phyloP scores from a whole-genome alignment of 805 yeast genomes.

The Candida morakotiae region DNA sequence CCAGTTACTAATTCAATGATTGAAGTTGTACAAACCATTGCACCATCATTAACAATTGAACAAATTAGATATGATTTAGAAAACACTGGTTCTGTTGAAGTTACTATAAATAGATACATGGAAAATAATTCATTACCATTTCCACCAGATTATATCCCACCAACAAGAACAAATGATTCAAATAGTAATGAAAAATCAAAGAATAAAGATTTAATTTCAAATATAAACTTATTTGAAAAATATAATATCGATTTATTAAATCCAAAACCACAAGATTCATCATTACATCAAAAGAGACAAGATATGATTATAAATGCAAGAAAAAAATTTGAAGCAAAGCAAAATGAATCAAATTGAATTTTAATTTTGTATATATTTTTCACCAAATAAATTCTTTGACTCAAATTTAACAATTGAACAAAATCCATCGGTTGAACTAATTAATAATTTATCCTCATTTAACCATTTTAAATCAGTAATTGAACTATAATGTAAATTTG shows the following conservation, averaged over 20 bases:
- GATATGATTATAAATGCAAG: slow-evolving; percentile 42
- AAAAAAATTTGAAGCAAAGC: slow-evolving; percentile 49
- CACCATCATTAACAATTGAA: slow-evolving; percentile 63
- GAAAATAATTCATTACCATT: slow-evolving; percentile 56
- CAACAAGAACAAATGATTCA: slow-evolving; percentile 11
- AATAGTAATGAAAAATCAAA: slow-evolving; percentile 6
- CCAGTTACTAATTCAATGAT: slow-evolving; percentile 69
- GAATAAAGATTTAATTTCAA: neutral
- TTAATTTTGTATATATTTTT: slow-evolving; percentile 6
- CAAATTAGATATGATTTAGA: slow-evolving; percentile 74
- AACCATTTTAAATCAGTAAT: slow-evolving; percentile 86
- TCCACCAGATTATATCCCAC: slow-evolving; percentile 38
- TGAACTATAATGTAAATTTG: slow-evolving; percentile 83
- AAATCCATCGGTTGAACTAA: slow-evolving; percentile 91
- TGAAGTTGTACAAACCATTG: slow-evolving; percentile 78
- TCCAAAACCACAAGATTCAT: slow-evolving; percentile 12
- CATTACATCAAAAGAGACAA: slow-evolving; percentile 26
- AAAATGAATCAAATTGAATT: neutral
- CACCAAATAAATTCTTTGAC: slow-evolving; percentile 55
- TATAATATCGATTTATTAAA: slow-evolving; percentile 34
- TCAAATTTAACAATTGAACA: slow-evolving; percentile 65
- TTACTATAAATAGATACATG: slow-evolving; percentile 70
- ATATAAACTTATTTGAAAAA: slow-evolving; percentile 33
- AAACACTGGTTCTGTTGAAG: slow-evolving; percentile 75
- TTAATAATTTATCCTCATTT: slow-evolving; percentile 66